phyloP scores from a whole-genome alignment of 805 yeast genomes.

The Nakazawaea siamensis region DNA sequence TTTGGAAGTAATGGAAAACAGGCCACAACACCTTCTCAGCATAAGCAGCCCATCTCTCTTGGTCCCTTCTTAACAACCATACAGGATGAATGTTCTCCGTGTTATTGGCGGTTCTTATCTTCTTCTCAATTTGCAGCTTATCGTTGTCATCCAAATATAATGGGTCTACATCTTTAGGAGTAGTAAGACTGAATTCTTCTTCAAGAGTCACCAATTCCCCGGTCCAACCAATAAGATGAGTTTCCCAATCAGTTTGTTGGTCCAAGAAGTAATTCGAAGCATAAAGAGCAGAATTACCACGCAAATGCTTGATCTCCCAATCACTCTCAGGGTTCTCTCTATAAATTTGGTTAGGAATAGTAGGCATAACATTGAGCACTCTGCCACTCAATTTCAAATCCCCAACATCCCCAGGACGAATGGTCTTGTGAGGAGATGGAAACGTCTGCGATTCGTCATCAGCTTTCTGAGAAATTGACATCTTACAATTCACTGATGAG shows the following conservation, averaged over 20 bases:
- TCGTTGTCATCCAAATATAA: slow-evolving; percentile 49
- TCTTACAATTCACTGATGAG: too few relatives aligned
- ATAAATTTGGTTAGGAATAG: slow-evolving; percentile 55
- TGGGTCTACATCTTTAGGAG: slow-evolving; percentile 35
- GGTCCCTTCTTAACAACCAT: slow-evolving; percentile 78
- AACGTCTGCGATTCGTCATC: slow-evolving; percentile 17
- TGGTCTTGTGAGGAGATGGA: slow-evolving; percentile 16
- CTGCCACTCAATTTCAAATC: slow-evolving; percentile 50
- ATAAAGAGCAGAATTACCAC: slow-evolving; percentile 82
- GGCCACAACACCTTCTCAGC: slow-evolving; percentile 95
- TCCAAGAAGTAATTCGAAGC: slow-evolving; percentile 62
- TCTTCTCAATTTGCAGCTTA: slow-evolving; percentile 38
- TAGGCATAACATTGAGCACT: slow-evolving; percentile 58
- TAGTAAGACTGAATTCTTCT: slow-evolving; percentile 7
- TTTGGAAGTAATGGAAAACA: slow-evolving; percentile 85
- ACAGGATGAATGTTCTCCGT: slow-evolving; percentile 68
- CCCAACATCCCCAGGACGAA: slow-evolving; percentile 12
- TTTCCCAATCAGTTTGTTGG: slow-evolving; percentile 73
- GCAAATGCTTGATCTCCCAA: slow-evolving; percentile 55
- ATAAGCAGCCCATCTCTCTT: slow-evolving; percentile 76
- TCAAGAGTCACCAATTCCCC: slow-evolving; percentile 57
- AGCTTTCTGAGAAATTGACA: too few relatives aligned
- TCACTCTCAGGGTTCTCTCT: slow-evolving; percentile 27
- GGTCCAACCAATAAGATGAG: slow-evolving; percentile 89
- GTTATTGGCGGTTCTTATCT: slow-evolving; percentile 36